Evolutionary conservation across 179 eudicot genomes (phyloP), one percentile per base, ranked within the genome.

Genomic region (Sideroxylon spinosum): DNA sequence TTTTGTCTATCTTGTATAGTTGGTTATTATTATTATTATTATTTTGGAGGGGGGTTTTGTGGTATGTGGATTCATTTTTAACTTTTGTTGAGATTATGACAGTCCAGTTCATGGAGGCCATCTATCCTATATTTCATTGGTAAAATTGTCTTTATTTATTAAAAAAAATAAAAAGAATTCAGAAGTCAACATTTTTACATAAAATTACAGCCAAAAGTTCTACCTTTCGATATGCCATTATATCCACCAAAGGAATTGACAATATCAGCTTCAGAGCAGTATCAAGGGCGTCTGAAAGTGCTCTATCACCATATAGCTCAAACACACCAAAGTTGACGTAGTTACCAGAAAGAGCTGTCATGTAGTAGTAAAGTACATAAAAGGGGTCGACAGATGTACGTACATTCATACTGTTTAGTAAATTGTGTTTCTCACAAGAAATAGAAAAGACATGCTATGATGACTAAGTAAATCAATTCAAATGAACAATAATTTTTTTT

Each of bases 261-360:
- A 84, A 69, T 66, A 87, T 83, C 89, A 90, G 83, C 89, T 85
- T 88, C 71, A 88, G 69, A 64, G 86, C 80, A 80, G 80, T 79
- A 84, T 79, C 87, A 76, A 90, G 90, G 80, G 89, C 91, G 29
- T 90, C 90, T 67, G 80, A 84, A 80, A 88, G 89, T 73, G 91
- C 91, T 73, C 81, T 88, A 81, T 90, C 93, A 68, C 91, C 93
- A 73, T 90, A 88, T 29, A 88, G 62, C 78, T 90, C 93, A 77
- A 90, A 87, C 77, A 90, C 91, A 66, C 93, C 91, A 77, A 88
- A 90, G 76, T 88, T 88, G 85, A 90, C 89, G 72, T 85, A 88
- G 76, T 87, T 86, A 37, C 93, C 93, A 65, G 75, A 37, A 77
- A 90, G 87, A 10, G 87, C 93, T 90, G 91, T 70, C 83, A 84